These are phyloP conservation scores for Phytophthora colocasiae DNA, from an alignment of 352 stramenopile species.

Conservation along the genomic window DNA sequence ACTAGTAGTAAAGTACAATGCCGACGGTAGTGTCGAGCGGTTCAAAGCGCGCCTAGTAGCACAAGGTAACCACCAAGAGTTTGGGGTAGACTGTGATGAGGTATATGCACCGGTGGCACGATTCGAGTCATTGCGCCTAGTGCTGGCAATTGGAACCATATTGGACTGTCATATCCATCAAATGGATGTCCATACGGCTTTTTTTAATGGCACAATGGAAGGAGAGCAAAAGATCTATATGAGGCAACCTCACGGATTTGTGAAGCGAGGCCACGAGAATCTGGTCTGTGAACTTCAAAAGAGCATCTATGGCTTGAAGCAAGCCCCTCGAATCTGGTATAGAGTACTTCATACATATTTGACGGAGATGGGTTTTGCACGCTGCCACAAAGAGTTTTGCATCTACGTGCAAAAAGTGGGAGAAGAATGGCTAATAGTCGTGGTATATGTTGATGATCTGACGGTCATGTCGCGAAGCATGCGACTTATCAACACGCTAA, in stretches of 20 bases:
- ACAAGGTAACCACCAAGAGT: constrained; percentile 23
- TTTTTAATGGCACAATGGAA: constrained; percentile 22
- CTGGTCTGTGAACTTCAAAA: constrained; percentile 28
- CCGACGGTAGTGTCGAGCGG: constrained; percentile 10
- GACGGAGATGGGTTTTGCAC: constrained; percentile 21
- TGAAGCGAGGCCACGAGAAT: constrained; percentile 18
- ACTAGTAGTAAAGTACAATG: constrained; percentile 15
- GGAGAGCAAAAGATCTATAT: constrained; percentile 25
- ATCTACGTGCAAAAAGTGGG: constrained; percentile 40
- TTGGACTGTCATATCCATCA: constrained; percentile 22
- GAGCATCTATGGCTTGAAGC: constrained; percentile 15
- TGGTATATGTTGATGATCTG: constrained; percentile 38
- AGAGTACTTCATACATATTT: constrained; percentile 29
- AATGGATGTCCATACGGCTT: not conserved
- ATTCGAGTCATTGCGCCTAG: constrained; percentile 14
- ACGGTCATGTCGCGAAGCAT: constrained; percentile 28
- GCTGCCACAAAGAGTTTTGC: constrained; percentile 39
- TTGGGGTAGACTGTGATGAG: constrained; percentile 15
- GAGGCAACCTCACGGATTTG: constrained; percentile 14
- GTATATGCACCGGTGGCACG: constrained; percentile 18
- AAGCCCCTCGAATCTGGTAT: constrained; percentile 30
- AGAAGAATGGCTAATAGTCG: constrained; percentile 36
- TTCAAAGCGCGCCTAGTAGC: constrained; percentile 21
- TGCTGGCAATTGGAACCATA: constrained; percentile 19
- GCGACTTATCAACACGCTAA: constrained; percentile 22